Percentiles rank a stretch among this genome's conserved stretches.
Conservation (phyloP, 345 rosid genomes). For the Laguncularia racemosa region DNA sequence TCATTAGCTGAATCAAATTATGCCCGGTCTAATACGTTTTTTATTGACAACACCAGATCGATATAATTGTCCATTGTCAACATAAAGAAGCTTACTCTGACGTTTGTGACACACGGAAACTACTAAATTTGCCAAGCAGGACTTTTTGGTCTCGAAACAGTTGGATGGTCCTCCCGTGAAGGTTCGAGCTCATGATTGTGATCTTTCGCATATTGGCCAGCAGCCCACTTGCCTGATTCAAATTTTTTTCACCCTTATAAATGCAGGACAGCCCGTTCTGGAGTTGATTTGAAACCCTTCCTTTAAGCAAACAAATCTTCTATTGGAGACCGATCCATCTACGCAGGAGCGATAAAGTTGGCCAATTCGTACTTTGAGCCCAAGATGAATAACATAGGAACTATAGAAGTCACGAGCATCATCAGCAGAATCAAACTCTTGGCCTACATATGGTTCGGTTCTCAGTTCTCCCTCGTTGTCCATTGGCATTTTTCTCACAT, state of each 20-base stretch:
- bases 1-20: constrained; percentile 65
- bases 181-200: constrained; percentile 81
- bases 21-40: constrained; percentile 50
- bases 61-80: constrained; percentile 30
- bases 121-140: constrained; percentile 31
- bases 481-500: constrained; percentile 21
- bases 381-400: constrained; percentile 43
- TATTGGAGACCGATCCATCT: constrained; percentile 75
- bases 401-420: constrained; percentile 74
- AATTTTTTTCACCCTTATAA: constrained; percentile 70
- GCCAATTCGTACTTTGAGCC: constrained; percentile 71
- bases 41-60: constrained; percentile 39
- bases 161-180: constrained; percentile 23
- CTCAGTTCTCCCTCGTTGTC: constrained; percentile 33
- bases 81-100: constrained; percentile 39
- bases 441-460: constrained; percentile 53
- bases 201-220: constrained; percentile 73
- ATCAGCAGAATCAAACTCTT: constrained; percentile 73
- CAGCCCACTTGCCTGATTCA: constrained; percentile 82
- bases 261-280: constrained; percentile 85
- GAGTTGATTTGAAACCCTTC: constrained; percentile 89
- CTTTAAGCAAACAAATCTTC: constrained; percentile 78
- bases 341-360: constrained; percentile 83
- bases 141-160: constrained; percentile 25
- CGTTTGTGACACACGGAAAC: constrained; percentile 34